Base-by-base conservation (phyloP, 2,329 filamentous ascomycete genomes). In the Aspergillus nomiae region DNA sequence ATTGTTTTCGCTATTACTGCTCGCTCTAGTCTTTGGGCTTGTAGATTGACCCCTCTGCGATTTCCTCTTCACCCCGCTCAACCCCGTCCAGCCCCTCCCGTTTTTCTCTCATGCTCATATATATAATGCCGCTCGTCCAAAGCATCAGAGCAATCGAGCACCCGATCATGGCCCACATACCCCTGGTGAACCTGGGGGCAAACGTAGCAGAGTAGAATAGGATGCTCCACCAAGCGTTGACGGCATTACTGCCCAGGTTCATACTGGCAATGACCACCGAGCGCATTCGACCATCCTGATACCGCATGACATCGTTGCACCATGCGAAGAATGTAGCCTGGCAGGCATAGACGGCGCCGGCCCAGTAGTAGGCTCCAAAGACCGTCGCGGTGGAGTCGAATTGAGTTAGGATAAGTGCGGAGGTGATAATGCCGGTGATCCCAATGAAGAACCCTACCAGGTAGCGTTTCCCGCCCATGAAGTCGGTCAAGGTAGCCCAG, bases 301-400 rank as follows among this genome's bases (percentile, higher is more conserved):
- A 84, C 8, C 87, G 82, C 78, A 90, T 85, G 2, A 87, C 86
- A 69, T 91, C 89, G 68, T 92, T 92, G 26, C 88, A 89, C 89
- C 89, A 92, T 0, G 90, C 89, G 67, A 92, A 92, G 69, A 92
- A 91, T 0, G 87, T 90, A 0, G 90, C 89, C 74, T 92, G 89
- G 70, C 89, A 90, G 0, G 89, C 89, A 68, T 92, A 92, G 0
- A 91, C 87, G 4, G 84, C 80, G 1, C 90, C 90, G 0, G 89
- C 87, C 85, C 86, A 89, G 74, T 91, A 91, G 69, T 90, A 91
- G 4, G 88, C 88, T 0, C 75, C 88, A 64, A 92, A 89, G 0
- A 87, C 83, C 1, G 85, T 78, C 0, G 82, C 71, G 0, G 86
- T 89, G 3, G 82, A 84, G 0, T 78, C 74, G 0, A 83, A 81